Evolutionary conservation across 2,329 filamentous ascomycete species (phyloP), one percentile per base, ranked within the genome.

Genomic region (Pyrenochaeta sp.): DNA sequence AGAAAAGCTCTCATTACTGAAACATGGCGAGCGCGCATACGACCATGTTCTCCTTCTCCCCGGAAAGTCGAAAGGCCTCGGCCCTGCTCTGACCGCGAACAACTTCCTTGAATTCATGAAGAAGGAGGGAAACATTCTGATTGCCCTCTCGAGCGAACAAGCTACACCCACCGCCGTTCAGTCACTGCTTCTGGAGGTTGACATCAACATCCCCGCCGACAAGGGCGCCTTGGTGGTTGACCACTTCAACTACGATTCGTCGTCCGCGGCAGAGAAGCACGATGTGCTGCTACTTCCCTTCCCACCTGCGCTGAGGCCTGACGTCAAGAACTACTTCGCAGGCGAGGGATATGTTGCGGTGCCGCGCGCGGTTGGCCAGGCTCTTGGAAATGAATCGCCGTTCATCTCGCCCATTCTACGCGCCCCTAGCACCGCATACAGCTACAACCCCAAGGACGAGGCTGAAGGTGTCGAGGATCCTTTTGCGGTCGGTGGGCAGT

Each of bases 11-110:
- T 85, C 87, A 50, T 84, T 99, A 66, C 96, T 97, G 82, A 84
- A 88, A 74, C 88, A 95, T 64, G 95, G 94, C 75, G 92, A 95
- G 81, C 88, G 91, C 77, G 88, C 87, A 63, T 98, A 93, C 80
- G 94, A 98, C 80, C 94, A 99, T 80, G 82, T 98, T 65, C 79
- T 98, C 64, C 85, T 99, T 68, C 87, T 98, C 64, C 95, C 95
- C 51, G 88, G 90, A 59, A 96, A 94, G 80, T 88, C 91, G 32
- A 99, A 99, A 86, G 93, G 92, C 61, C 91, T 97, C 59, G 95
- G 95, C 55, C 93, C 94, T 64, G 89, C 91, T 68, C 82, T 99
- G 76, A 94, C 92, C 2, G 92, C 95, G 51, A 92, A 92, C 75
- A 82, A 90, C 64, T 87, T 99, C 67, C 86, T 98, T 77, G 88